Conservation (phyloP, 495 filamentous ascomycete genomes). For the Neurospora sp. region DNA sequence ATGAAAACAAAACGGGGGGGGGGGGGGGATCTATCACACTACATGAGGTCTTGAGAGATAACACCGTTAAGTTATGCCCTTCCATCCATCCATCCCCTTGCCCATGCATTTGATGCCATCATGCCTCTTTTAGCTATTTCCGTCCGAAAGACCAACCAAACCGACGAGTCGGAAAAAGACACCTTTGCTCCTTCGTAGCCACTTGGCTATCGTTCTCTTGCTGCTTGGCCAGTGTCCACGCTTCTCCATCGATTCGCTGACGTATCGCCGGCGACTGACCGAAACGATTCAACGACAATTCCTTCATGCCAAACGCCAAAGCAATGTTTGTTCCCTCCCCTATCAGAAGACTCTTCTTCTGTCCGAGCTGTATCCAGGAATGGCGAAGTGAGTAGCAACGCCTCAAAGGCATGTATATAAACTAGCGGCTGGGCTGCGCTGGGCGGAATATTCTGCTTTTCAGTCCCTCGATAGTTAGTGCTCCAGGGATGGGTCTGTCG, state of each 20-base stretch:
- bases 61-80: not conserved
- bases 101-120: not conserved
- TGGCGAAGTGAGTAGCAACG: not conserved
- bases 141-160: not conserved
- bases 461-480: not conserved
- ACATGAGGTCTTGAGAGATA: not conserved
- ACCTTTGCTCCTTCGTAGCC: not conserved
- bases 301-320: not conserved
- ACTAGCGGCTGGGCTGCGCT: not conserved
- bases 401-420: not conserved
- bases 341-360: not conserved
- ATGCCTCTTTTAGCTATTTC: not conserved
- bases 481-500: not conserved
- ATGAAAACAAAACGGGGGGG: not conserved
- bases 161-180: not conserved
- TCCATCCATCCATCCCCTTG: not conserved
- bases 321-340: not conserved
- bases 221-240: not conserved
- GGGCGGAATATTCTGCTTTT: not conserved
- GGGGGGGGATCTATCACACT: not conserved
- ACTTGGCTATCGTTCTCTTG: not conserved
- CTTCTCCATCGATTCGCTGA: not conserved
- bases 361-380: not conserved
- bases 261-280: not conserved
- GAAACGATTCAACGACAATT: not conserved